Base-by-base conservation (phyloP, 2,329 filamentous ascomycete species). In the Cryphonectria naterciae region DNA sequence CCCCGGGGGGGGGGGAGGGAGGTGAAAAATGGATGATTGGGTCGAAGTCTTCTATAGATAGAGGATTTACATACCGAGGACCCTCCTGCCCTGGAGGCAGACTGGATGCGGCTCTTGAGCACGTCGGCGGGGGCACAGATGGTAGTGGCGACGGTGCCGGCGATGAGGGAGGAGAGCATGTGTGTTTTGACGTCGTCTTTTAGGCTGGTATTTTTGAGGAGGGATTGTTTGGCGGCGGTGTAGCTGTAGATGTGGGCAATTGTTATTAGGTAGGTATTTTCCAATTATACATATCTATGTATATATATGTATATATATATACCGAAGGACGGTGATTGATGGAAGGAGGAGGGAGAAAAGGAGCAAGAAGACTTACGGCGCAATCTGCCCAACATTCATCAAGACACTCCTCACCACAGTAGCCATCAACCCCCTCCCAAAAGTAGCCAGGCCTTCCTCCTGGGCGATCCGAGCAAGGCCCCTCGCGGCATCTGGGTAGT, bases 341-440 rank as follows among this genome's bases (percentile, higher is more conserved):
- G 32, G 15, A 8, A 60, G 13, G 15, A 35, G 22, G 58, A 3
- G 39, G 22, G 41, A 41, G 7, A 68, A 13, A 62, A 10, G 25
- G 17, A 11, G 0, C n/a, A 39, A 11, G 4, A n/a, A 13, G 4
- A 76, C 79, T 74, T 74, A 83, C 79, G 82, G 82, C 66, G 82
- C 82, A 22, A 84, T 84, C 68, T 84, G 82, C 6, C 80, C 82
- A 6, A 84, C 81, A 72, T 84, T 84, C 83, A 84, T 84, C 66
- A 84, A 76, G 17, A 84, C 77, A 71, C 82, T 84, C 62, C 83
- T 76, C 1, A 80, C 78, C 2, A 84, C 77, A 49, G 84, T 84
- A 0, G 83, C 80, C 0, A 76, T 76, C 13, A 84, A 69, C 0
- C 83, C 83, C 66, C 80, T 79, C 10, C 77, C 77, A 46, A 84